phyloP scores from a whole-genome alignment of 352 stramenopile genomes.

The Phytophthora litchii region DNA sequence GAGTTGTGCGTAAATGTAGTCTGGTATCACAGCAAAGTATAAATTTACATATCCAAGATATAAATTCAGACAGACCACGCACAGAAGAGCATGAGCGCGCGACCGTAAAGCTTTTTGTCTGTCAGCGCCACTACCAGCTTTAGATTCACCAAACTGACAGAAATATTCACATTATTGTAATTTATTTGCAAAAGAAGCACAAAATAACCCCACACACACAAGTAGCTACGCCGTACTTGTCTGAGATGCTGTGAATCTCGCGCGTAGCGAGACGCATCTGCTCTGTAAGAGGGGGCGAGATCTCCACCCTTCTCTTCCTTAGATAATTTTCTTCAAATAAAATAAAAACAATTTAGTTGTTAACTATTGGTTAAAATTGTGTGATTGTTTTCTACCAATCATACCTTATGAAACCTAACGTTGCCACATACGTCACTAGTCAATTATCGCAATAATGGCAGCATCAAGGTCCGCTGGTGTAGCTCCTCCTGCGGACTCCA shows the following conservation, averaged over 20 bases:
- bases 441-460: conserved; percentile 12
- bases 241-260: conserved; percentile 54
- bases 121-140: conserved; percentile 74
- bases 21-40: conserved; percentile 27
- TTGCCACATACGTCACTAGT: conserved; percentile 25
- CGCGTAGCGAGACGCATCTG: conserved; percentile 57
- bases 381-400: background rate
- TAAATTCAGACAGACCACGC: conserved; percentile 22
- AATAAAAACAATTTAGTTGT: background rate
- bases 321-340: conserved; percentile 2
- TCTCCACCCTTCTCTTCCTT: conserved; percentile 9
- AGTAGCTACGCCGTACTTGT: conserved; percentile 43
- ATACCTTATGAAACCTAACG: background rate
- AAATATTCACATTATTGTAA: background rate
- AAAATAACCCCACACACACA: background rate
- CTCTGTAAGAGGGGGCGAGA: conserved; percentile 39
- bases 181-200: too few relatives aligned
- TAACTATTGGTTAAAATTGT: conserved; percentile 20
- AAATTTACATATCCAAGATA: background rate
- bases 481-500: conserved; percentile 5
- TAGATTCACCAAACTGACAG: conserved; percentile 60
- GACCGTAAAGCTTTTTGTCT: conserved; percentile 69
- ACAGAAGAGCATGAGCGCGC: conserved; percentile 75
- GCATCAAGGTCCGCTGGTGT: background rate
- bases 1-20: conserved; percentile 72